phyloP scores from a whole-genome alignment of 129 eudicot genomes.

The Centaurea solstitialis region DNA sequence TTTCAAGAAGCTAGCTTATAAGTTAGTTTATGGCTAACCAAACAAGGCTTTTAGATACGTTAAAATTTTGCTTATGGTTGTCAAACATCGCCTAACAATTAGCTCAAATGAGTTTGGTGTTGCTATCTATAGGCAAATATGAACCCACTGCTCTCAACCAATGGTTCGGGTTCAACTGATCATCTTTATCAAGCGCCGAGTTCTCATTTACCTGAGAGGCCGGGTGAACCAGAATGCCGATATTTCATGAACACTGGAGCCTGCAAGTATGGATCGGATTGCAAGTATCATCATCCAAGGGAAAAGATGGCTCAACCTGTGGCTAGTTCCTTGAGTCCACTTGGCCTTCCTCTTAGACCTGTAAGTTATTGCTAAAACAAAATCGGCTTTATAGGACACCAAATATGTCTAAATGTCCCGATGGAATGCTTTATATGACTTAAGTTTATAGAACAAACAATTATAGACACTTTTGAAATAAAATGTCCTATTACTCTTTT shows the following conservation, averaged over 20 bases:
- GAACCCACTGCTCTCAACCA: slow-evolving; percentile 42
- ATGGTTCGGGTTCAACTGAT: slow-evolving; percentile 33
- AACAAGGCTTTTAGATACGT: background rate
- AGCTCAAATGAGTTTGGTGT: background rate
- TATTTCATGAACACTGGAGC: slow-evolving; percentile 64
- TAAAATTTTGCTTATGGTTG: background rate
- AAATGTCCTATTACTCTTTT: background rate
- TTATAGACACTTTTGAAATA: background rate
- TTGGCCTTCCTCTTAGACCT: slow-evolving; percentile 80
- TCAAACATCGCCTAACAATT: background rate
- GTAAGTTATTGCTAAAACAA: slow-evolving; percentile 44
- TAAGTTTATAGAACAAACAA: background rate
- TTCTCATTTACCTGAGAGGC: slow-evolving; percentile 67
- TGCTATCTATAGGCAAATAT: slow-evolving; percentile 35
- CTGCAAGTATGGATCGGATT: slow-evolving; percentile 73
- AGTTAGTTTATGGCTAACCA: background rate
- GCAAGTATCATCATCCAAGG: slow-evolving; percentile 81
- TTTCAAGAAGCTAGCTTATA: background rate
- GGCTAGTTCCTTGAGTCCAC: slow-evolving; percentile 48
- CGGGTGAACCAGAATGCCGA: slow-evolving; percentile 81
- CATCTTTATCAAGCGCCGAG: slow-evolving; percentile 26
- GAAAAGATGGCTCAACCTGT: slow-evolving; percentile 42
- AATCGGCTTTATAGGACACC: background rate
- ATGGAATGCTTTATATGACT: background rate
- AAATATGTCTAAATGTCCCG: background rate